phyloP scores from a whole-genome alignment of 2,329 filamentous ascomycete species.

The Eutypella sp. region DNA sequence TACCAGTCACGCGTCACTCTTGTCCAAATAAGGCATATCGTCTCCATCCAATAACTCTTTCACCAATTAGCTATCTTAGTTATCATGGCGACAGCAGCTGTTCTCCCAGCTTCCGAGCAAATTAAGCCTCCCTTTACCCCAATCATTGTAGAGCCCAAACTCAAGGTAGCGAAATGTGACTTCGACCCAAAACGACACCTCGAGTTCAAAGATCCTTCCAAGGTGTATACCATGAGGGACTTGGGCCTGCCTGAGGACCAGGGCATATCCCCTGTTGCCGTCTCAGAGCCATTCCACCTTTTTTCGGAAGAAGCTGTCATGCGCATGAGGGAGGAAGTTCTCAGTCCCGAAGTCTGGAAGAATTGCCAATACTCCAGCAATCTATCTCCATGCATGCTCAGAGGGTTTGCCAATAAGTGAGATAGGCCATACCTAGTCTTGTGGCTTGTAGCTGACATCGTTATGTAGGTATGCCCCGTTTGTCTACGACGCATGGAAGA shows the following conservation, averaged over 20 bases:
- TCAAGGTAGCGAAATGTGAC: slow-evolving; percentile 12
- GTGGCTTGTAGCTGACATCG: neutral
- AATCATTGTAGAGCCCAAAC: slow-evolving; percentile 16
- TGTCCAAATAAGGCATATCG: no score
- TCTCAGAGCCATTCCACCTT: slow-evolving; percentile 60
- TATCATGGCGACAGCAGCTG: slow-evolving; percentile 19
- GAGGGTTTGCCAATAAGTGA: slow-evolving; percentile 39
- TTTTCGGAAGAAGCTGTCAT: slow-evolving; percentile 58
- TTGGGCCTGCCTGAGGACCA: slow-evolving; percentile 48
- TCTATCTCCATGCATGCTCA: slow-evolving; percentile 45
- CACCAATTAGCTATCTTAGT: neutral
- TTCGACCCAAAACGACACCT: slow-evolving; percentile 56
- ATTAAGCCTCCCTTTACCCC: slow-evolving; percentile 17
- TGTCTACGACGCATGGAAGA: slow-evolving; percentile 47
- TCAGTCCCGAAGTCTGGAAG: slow-evolving; percentile 49
- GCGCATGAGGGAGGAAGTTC: slow-evolving; percentile 58
- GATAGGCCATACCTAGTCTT: slow-evolving; percentile 19
- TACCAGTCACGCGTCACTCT: no score
- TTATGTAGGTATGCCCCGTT: slow-evolving; percentile 54
- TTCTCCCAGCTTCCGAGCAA: slow-evolving; percentile 8
- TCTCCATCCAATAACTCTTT: neutral
- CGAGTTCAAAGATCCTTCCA: slow-evolving; percentile 42
- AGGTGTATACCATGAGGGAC: slow-evolving; percentile 56
- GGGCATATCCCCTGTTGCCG: slow-evolving; percentile 58
- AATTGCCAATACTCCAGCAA: slow-evolving; percentile 57